A percentile compares a stretch with the other conserved stretches of the same genome.
Evolutionary conservation across 306 rosid genomes (phyloP).

Genomic region (Castanospermum australe): DNA sequence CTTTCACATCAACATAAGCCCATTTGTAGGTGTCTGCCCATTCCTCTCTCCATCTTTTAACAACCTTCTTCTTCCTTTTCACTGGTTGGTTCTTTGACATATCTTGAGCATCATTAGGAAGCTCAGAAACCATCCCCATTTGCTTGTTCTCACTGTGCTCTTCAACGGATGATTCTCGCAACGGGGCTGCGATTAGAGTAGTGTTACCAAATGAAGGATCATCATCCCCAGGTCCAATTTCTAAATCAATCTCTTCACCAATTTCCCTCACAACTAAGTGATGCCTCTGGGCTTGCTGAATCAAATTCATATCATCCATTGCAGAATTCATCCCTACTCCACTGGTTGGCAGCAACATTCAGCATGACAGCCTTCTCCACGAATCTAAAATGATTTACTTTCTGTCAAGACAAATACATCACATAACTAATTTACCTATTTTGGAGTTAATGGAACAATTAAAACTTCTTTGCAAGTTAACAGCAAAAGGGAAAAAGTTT

Average conservation of each 20-base stretch:
- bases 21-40: conserved; percentile 99
- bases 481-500: background rate
- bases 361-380: conserved; percentile 68
- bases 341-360: conserved; percentile 71
- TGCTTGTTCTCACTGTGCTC: conserved; percentile 81
- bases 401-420: conserved; percentile 23
- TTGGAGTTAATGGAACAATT: background rate
- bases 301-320: conserved; percentile 92
- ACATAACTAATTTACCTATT: background rate
- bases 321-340: conserved; percentile 87
- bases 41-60: conserved; percentile 99
- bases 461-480: background rate
- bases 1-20: conserved; percentile 95
- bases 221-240: conserved; percentile 96
- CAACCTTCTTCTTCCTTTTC: conserved; percentile 96
- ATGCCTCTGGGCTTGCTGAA: conserved; percentile 95
- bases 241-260: conserved; percentile 96
- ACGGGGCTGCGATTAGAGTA: conserved; percentile 65
- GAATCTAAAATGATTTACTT: conserved; percentile 26
- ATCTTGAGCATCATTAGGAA: conserved; percentile 78
- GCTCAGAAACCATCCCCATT: conserved; percentile 79
- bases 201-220: conserved; percentile 85
- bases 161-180: conserved; percentile 79
- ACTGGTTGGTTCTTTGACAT: conserved; percentile 62
- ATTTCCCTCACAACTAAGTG: conserved; percentile 90